Base-by-base conservation (phyloP, 768 basidiomycete species). In the Agrocybe pediades region DNA sequence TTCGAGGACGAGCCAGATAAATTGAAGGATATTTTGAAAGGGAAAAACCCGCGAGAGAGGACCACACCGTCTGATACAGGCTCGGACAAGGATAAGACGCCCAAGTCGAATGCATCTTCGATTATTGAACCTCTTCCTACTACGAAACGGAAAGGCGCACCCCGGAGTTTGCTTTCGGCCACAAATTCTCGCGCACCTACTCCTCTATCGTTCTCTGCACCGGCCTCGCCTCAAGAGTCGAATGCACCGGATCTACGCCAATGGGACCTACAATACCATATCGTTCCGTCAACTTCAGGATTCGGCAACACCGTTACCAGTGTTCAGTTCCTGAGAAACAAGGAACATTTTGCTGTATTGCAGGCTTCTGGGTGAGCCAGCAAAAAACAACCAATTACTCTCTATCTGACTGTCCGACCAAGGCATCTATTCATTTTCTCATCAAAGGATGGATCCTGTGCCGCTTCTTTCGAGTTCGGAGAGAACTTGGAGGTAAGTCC, bases 1-100 rank as follows among this genome's bases (percentile, higher is more conserved):
- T 90, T 85, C 52, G 91, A 92, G 2, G 88, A 91, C 41, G 91
- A 93, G 63, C 77, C 86, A 1, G 86, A 85, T 50, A 86, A 84
- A 59, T 74, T 93, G 56, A 90, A 88, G 64, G 86, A 84, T 29
- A 75, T 93, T 63, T 67, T 93, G 26, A 86, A 84, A 61, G 83
- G 81, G 9, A 78, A 67, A 51, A 70, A 71, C 27, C 73, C 69
- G 16, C 83, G 70, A 54, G 76, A 78, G 16, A 72, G 65, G 42
- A 59, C 65, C 9, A 42, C 59, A 15, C 24, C 61, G 26, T 58
- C 61, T 1, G 70, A 73, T 11, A 53, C 53, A 3, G 60, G 47
- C n/a, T 59, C 65, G 5, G 60, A 68, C 6, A 57, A 50, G 42
- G 43, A 59, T 21, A 36, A 36, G n/a, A 36, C 33, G n/a, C 46